Evolutionary conservation across 2,329 filamentous ascomycete species (phyloP).

Genomic region (Cytospora piceicola): DNA sequence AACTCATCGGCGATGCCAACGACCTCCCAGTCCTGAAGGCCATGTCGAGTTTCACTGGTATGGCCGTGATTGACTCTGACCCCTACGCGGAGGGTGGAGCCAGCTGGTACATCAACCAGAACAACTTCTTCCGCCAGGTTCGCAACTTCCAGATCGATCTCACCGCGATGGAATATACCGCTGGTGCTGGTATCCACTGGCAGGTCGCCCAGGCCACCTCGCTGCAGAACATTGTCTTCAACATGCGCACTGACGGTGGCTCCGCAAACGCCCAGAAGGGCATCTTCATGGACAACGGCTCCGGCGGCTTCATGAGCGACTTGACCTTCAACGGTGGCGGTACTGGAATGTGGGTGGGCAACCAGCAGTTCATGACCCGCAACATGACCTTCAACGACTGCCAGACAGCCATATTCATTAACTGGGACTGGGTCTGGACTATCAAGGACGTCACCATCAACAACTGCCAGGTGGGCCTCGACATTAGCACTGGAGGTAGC

Average conservation of each 20-base stretch:
- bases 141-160: slow-evolving; percentile 83
- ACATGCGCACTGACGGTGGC: slow-evolving; percentile 71
- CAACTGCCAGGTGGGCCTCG: slow-evolving; percentile 74
- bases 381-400: slow-evolving; percentile 83
- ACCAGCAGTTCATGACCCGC: slow-evolving; percentile 85
- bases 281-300: slow-evolving; percentile 85
- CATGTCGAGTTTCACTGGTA: slow-evolving; percentile 72
- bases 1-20: slow-evolving; percentile 81
- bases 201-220: slow-evolving; percentile 83
- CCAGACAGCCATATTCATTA: slow-evolving; percentile 83
- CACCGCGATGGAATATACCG: slow-evolving; percentile 62
- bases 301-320: slow-evolving; percentile 82
- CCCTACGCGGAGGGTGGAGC: slow-evolving; percentile 72
- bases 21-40: slow-evolving; percentile 77
- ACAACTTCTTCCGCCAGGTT: slow-evolving; percentile 83
- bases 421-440: slow-evolving; percentile 90
- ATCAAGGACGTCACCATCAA: slow-evolving; percentile 78
- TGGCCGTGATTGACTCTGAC: slow-evolving; percentile 87
- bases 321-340: slow-evolving; percentile 82
- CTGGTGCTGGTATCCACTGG: slow-evolving; percentile 78
- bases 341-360: slow-evolving; percentile 78
- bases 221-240: slow-evolving; percentile 79
- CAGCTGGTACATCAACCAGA: slow-evolving; percentile 81
- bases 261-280: slow-evolving; percentile 71
- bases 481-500: slow-evolving; percentile 70